phyloP scores from a whole-genome alignment of 768 basidiomycete genomes.

The Mycena pura region DNA sequence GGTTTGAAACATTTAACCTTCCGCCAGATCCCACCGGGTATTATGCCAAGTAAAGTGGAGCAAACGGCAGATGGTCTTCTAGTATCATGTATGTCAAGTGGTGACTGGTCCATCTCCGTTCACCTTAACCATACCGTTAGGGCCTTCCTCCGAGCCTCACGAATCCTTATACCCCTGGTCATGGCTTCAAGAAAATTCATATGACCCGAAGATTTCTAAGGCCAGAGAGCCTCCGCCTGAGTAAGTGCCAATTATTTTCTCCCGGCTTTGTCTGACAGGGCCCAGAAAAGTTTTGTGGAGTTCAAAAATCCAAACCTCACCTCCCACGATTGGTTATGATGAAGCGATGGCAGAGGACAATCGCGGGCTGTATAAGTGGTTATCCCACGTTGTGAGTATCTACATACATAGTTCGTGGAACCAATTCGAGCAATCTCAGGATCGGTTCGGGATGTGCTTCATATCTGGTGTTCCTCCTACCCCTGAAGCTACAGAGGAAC shows the following conservation, averaged over 20 bases:
- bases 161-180: constrained; percentile 87
- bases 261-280: not conserved
- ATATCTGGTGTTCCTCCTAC: constrained; percentile 81
- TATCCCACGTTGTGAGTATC: constrained; percentile 74
- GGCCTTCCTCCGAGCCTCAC: constrained; percentile 68
- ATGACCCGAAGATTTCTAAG: constrained; percentile 73
- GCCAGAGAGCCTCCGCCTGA: constrained; percentile 41
- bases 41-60: constrained; percentile 66
- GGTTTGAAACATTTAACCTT: not conserved
- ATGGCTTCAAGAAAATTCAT: constrained; percentile 81
- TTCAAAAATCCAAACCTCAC: constrained; percentile 71
- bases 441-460: constrained; percentile 89
- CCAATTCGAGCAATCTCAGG: constrained; percentile 49
- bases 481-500: constrained; percentile 82
- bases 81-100: constrained; percentile 68
- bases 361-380: constrained; percentile 78
- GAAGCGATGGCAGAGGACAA: constrained; percentile 75
- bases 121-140: constrained; percentile 35
- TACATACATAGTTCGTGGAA: not conserved
- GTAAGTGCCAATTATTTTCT: constrained; percentile 42
- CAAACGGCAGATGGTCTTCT: constrained; percentile 68
- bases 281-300: constrained; percentile 82
- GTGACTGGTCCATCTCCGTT: not conserved
- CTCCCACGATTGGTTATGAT: constrained; percentile 76
- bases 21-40: constrained; percentile 74